Percentiles rank a stretch among this genome's conserved stretches.
phyloP scores from a whole-genome alignment of 2,329 filamentous ascomycete genomes.

The Pezicula radicicola region DNA sequence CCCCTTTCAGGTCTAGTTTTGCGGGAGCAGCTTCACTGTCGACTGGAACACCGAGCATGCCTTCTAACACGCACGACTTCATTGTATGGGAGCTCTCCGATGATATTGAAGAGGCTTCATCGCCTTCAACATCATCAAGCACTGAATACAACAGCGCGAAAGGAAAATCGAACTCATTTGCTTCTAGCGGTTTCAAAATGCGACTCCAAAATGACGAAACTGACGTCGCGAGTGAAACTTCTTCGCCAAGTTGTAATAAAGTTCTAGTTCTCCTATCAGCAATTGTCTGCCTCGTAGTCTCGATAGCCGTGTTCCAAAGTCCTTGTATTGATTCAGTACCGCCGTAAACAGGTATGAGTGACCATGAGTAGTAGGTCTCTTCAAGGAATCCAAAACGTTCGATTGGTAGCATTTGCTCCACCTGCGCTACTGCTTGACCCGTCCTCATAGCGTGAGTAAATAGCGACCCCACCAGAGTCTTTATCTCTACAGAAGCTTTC shows the following conservation, averaged over 20 bases:
- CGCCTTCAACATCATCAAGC: slow-evolving; percentile 57
- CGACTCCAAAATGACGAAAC: slow-evolving; percentile 71
- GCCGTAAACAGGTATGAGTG: slow-evolving; percentile 73
- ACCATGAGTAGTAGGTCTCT: slow-evolving; percentile 82
- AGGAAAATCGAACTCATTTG: slow-evolving; percentile 72
- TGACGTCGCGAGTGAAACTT: slow-evolving; percentile 66
- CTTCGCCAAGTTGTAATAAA: slow-evolving; percentile 71
- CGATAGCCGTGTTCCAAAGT: slow-evolving; percentile 76
- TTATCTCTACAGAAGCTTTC: slow-evolving; percentile 69
- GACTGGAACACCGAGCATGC: slow-evolving; percentile 63
- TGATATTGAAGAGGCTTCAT: slow-evolving; percentile 67
- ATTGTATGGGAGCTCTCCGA: slow-evolving; percentile 61
- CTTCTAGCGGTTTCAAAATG: slow-evolving; percentile 63
- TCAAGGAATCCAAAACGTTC: slow-evolving; percentile 66
- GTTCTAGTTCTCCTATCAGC: slow-evolving; percentile 76
- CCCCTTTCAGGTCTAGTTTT: slow-evolving; percentile 64
- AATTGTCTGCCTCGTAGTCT: slow-evolving; percentile 73
- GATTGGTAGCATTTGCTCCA: slow-evolving; percentile 75
- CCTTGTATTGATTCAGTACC: slow-evolving; percentile 69
- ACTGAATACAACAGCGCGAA: slow-evolving; percentile 77
- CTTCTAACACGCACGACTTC: slow-evolving; percentile 67
- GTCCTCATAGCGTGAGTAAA: slow-evolving; percentile 65
- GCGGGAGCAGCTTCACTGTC: slow-evolving; percentile 59
- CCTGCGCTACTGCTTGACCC: slow-evolving; percentile 76
- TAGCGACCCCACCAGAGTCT: slow-evolving; percentile 65